Percentiles rank a stretch among this genome's conserved stretches.
Evolutionary conservation across 192 early-diverging fungal genomes (phyloP).

Genomic region (Chytriomyces sp.): DNA sequence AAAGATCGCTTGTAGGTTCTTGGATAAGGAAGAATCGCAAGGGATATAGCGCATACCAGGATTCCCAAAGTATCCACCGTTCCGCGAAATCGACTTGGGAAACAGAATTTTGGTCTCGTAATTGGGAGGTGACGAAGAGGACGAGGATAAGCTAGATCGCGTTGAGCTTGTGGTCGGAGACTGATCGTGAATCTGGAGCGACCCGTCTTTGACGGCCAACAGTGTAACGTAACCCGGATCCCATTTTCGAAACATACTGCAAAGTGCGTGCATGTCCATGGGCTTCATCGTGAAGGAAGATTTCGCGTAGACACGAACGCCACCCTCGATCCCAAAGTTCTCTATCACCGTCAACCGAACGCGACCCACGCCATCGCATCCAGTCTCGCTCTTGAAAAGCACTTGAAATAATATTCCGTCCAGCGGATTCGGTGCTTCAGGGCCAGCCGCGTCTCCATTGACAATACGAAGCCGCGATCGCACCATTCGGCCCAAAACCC

Average conservation of each 20-base stretch:
- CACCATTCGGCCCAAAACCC: too few species aligned
- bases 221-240: constrained; percentile 26
- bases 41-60: constrained; percentile 25
- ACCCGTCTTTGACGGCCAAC: background rate
- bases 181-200: background rate
- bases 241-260: background rate
- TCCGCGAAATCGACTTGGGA: constrained; percentile 13
- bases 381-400: too few species aligned
- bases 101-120: constrained; percentile 4
- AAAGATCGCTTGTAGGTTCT: background rate
- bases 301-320: constrained; percentile 10
- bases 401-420: too few species aligned
- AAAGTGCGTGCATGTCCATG: background rate
- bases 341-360: constrained; percentile 2
- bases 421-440: too few species aligned
- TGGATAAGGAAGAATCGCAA: background rate
- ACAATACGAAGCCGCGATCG: too few species aligned
- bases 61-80: constrained; percentile 20
- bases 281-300: constrained; percentile 18
- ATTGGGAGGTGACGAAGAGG: background rate
- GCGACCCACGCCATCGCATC: background rate
- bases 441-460: too few species aligned
- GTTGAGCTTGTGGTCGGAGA: background rate
- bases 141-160: background rate
- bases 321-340: constrained; percentile 26